Percentiles rank a stretch among this genome's conserved stretches.
Evolutionary conservation across 148 eudicot genomes (phyloP).

Genomic region (Rhododendron griersonianum): DNA sequence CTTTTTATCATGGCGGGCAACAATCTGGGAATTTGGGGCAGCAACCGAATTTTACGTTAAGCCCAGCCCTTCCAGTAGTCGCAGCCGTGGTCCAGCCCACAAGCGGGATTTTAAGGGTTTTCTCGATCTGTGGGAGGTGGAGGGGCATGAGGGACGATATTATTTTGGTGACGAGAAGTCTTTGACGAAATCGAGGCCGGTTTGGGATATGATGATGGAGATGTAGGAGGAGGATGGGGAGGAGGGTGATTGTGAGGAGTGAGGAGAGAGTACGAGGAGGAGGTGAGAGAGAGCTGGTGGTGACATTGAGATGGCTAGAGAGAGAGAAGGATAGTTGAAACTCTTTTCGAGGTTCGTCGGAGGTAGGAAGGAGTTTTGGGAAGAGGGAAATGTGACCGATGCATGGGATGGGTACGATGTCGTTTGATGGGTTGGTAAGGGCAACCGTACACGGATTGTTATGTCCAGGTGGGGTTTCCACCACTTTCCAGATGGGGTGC

Average conservation of each 20-base stretch:
- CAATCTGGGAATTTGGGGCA: neutral
- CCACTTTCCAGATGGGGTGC: no score
- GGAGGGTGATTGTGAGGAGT: neutral
- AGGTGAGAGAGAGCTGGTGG: neutral
- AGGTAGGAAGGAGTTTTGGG: neutral
- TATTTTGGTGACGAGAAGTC: slow-evolving; percentile 58
- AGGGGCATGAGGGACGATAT: slow-evolving; percentile 71
- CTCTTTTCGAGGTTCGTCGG: neutral
- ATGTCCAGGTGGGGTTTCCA: no score
- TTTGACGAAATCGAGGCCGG: slow-evolving; percentile 73
- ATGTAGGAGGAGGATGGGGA: slow-evolving; percentile 41
- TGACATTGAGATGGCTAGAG: slow-evolving; percentile 6
- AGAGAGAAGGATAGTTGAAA: neutral
- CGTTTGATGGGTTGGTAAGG: neutral
- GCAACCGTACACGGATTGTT: neutral
- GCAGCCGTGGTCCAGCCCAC: slow-evolving; percentile 1
- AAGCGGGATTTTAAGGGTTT: slow-evolving; percentile 46
- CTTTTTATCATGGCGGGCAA: neutral
- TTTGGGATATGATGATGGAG: slow-evolving; percentile 63
- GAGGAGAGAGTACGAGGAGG: slow-evolving; percentile 1
- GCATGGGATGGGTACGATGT: neutral
- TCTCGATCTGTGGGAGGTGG: slow-evolving; percentile 50
- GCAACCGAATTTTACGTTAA: neutral
- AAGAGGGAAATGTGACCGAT: neutral
- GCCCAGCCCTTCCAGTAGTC: neutral